Evolutionary conservation across 257 asterid species (phyloP), one percentile per base, ranked within the genome.

Genomic region (Rubia yunnanensis): DNA sequence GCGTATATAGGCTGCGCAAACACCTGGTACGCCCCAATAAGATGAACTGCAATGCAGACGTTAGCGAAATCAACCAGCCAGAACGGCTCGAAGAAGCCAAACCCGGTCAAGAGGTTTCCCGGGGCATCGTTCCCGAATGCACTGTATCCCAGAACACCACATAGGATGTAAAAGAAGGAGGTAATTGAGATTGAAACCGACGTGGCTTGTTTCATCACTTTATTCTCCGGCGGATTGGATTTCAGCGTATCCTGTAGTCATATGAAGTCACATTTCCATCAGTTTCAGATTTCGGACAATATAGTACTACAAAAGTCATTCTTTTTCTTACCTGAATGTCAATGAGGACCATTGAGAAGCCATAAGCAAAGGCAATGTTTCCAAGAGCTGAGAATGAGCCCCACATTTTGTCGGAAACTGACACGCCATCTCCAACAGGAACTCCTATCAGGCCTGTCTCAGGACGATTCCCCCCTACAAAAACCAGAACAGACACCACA

Each of bases 51-150:
- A 10, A 83, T 89, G 85, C 81, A 85, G 6, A 79, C 22, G 7
- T 89, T 86, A 34, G 91, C 95, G 0, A 82, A 20, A 34, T 71
- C 85, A 5, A 89, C 76, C 1, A 89, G 82, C 96, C 95, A 89
- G 36, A 76, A 83, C 0, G 96, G 92, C 18, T 89, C 95, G 10
- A 67, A 86, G 79, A 89, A 89, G n/a, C 92, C 95, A 39, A 81
- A 87, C 1, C 92, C 95, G 10, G 95, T 89, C 28, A 89, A 73
- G 54, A 89, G 82, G 71, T 89, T 89, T 30, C 96, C 96, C n/a
- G 92, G 92, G 14, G 95, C 91, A 7, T 81, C 41, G 73, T 81
- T 72, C 34, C 96, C 96, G 34, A 89, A 86, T 18, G 96, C 95
- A 27, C 84, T 83, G 56, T 89, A 89, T 4, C 96, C 96, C 10